A percentile compares a stretch with the other conserved stretches of the same genome.
Conservation (phyloP, 352 stramenopile genomes). For the Globisporangium middletonii region DNA sequence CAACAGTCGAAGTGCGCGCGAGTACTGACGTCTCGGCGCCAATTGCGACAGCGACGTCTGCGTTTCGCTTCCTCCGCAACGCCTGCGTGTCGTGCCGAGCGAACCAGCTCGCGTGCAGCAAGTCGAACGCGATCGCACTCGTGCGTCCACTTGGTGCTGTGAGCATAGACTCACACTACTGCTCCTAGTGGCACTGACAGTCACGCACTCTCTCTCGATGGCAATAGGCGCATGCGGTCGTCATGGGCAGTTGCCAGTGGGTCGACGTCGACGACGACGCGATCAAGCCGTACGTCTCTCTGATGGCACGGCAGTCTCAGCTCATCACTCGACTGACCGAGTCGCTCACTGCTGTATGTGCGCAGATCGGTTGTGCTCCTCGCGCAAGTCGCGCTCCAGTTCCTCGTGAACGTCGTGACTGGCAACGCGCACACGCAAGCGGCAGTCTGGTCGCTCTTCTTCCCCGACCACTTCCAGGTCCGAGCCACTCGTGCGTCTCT, state of each 20-base stretch:
- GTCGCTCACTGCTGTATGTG: not conserved
- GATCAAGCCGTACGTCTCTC: constrained; percentile 29
- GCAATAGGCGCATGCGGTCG: constrained; percentile 31
- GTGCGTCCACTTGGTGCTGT: constrained; percentile 8
- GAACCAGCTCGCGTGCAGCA: constrained; percentile 48
- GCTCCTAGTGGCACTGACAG: not conserved
- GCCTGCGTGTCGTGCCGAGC: constrained; percentile 36
- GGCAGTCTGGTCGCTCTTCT: constrained; percentile 53
- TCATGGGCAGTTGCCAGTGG: constrained; percentile 43
- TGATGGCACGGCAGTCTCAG: not conserved
- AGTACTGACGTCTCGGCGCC: not conserved
- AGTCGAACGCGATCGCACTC: constrained; percentile 17
- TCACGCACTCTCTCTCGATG: not conserved
- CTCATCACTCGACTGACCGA: not conserved
- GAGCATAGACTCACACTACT: constrained; percentile 12
- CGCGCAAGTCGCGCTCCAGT: constrained; percentile 64
- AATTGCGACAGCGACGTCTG: constrained; percentile 27
- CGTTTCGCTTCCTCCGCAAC: constrained; percentile 70
- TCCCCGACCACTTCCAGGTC: constrained; percentile 67
- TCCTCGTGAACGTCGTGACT: constrained; percentile 63
- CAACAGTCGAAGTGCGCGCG: constrained; percentile 25
- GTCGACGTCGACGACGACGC: constrained; percentile 50
- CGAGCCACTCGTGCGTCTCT: not conserved
- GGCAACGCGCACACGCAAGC: constrained; percentile 38
- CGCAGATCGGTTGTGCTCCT: constrained; percentile 35